A percentile compares a stretch with the other conserved stretches of the same genome.
Evolutionary conservation across 1,139 yeast species (phyloP).

Genomic region (Candida sp.): DNA sequence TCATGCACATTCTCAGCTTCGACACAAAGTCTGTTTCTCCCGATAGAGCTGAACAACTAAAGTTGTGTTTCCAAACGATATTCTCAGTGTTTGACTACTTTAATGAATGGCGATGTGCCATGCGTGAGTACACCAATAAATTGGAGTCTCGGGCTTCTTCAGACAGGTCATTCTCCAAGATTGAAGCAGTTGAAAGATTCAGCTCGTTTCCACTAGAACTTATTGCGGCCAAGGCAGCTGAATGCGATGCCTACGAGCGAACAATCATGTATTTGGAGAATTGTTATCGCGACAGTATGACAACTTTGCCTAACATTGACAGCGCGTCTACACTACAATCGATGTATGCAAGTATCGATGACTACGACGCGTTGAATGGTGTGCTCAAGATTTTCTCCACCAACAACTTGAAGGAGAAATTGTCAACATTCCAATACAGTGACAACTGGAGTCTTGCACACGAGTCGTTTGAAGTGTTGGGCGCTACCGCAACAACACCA

Average conservation of each 20-base stretch:
- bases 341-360: conserved; percentile 88
- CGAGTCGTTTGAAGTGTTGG: conserved; percentile 78
- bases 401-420: conserved; percentile 69
- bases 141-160: conserved; percentile 1
- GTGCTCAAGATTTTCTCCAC: conserved; percentile 76
- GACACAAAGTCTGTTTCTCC: conserved; percentile 41
- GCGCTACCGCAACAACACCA: conserved; percentile 30
- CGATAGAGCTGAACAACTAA: conserved; percentile 58
- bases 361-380: conserved; percentile 91
- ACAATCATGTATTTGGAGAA: conserved; percentile 91
- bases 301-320: conserved; percentile 33
- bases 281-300: conserved; percentile 53
- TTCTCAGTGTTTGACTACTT: conserved; percentile 85
- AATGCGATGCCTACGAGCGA: conserved; percentile 86
- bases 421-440: conserved; percentile 81
- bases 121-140: conserved; percentile 34
- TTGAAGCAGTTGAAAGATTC: conserved; percentile 47
- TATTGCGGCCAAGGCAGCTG: conserved; percentile 79
- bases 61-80: conserved; percentile 70
- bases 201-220: conserved; percentile 67
- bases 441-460: conserved; percentile 90
- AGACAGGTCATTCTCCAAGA: conserved; percentile 20
- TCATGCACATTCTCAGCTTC: conserved; percentile 58
- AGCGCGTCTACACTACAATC: conserved; percentile 64
- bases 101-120: conserved; percentile 68